phyloP scores from a whole-genome alignment of 805 yeast genomes.

The Pichia rugopelliculosa region DNA sequence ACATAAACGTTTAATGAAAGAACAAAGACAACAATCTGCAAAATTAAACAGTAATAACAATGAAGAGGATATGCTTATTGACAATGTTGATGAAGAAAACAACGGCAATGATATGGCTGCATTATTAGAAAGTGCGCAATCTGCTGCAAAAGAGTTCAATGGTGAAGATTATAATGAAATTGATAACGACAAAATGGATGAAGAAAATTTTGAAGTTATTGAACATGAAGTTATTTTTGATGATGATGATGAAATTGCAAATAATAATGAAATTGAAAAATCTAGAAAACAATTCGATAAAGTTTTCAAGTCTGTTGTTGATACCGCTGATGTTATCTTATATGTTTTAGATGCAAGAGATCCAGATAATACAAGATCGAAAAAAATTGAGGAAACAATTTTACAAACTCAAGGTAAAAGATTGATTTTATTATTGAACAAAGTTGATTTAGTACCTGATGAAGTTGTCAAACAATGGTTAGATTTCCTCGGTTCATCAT shows the following conservation, averaged over 20 bases:
- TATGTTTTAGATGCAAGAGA: constrained; percentile 97
- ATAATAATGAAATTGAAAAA: constrained; percentile 50
- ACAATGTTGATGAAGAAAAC: constrained; percentile 31
- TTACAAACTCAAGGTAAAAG: constrained; percentile 75
- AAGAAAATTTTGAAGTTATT: constrained; percentile 40
- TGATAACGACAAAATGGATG: constrained; percentile 36
- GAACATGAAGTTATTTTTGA: constrained; percentile 41
- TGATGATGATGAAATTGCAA: constrained; percentile 21
- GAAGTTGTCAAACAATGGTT: constrained; percentile 80
- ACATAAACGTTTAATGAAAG: constrained; percentile 42
- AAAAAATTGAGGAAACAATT: constrained; percentile 85
- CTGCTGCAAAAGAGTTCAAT: constrained; percentile 69
- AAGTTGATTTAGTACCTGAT: constrained; percentile 88
- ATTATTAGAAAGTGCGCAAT: constrained; percentile 80
- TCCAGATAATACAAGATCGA: constrained; percentile 91
- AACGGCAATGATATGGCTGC: constrained; percentile 59
- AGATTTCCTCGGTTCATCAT: constrained; percentile 64
- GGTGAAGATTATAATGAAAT: constrained; percentile 41
- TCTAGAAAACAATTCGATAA: constrained; percentile 90
- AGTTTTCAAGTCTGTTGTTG: constrained; percentile 88
- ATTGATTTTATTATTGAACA: constrained; percentile 78
- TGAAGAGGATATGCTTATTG: constrained; percentile 30
- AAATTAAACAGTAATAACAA: not conserved
- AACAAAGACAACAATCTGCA: constrained; percentile 35
- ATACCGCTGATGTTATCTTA: constrained; percentile 81